Evolutionary conservation across 1,139 yeast species (phyloP), one percentile per base, ranked within the genome.

Genomic region (Yamadazyma atlantica): DNA sequence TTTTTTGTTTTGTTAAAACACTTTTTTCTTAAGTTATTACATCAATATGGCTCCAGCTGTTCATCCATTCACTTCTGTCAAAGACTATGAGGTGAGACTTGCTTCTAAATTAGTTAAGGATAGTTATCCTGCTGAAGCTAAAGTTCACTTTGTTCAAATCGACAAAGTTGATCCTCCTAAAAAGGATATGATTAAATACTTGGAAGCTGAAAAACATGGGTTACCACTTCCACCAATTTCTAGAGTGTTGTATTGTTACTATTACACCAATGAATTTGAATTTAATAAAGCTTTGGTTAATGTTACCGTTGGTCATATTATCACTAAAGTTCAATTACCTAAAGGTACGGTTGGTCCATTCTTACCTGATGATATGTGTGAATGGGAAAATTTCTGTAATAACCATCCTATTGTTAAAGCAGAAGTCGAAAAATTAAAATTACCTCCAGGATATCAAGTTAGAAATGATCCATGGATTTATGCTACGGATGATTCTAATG

Each of bases 381-480:
- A 62, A 27, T 67, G 82, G 57, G 89, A 82, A 62, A 62, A 60
- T 3, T 49, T 64, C 41, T 69, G 82, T 50, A 54, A 62, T 50
- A 53, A 61, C 25, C 84, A 83, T 54, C 92, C 94, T 16, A 46
- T 52, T 4, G 80, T 85, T 42, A 48, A 57, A 42, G 85, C 80
- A 18, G 87, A 82, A 58, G 66, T 81, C 51, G 84, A 66, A 51
- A 84, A 78, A 62, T 76, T 75, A 71, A 76, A 69, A 54, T 74
- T 75, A 54, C 88, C 82, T 54, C 58, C 64, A 33, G 71, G 75
- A 17, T 70, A 73, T 53, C 56, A 75, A 35, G 80, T 86, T 36
- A 78, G 83, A 55, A 76, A 73, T 55, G 88, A 87, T 57, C 90
- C 94, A 37, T 87, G 96, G 95, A 86, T 86, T 73, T 86, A 86